Conservation (phyloP, 2,329 filamentous ascomycete genomes). For the Lomentospora prolificans region DNA sequence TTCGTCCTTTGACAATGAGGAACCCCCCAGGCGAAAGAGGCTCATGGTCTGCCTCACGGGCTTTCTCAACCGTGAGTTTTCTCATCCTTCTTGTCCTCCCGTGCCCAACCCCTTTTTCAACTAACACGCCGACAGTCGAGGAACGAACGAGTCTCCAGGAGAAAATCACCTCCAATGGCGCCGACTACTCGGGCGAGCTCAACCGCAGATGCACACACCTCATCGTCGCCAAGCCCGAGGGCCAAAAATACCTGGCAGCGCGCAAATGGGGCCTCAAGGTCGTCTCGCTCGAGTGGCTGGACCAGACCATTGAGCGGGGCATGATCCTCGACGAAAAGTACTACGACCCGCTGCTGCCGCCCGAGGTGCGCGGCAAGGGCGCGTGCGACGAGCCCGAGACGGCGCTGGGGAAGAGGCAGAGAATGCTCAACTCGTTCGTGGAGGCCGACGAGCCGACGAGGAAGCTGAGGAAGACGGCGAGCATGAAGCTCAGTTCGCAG, state of each 20-base stretch:
- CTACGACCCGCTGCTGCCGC: constrained; percentile 66
- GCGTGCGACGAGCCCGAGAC: constrained; percentile 45
- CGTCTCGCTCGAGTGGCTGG: constrained; percentile 76
- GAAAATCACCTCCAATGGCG: constrained; percentile 60
- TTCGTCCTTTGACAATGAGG: constrained; percentile 15
- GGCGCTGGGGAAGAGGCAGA: constrained; percentile 47
- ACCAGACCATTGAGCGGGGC: constrained; percentile 70
- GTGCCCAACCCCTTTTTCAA: too few relatives aligned
- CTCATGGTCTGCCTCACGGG: constrained; percentile 47
- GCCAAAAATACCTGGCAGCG: constrained; percentile 87
- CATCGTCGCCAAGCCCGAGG: constrained; percentile 66
- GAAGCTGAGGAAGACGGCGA: constrained; percentile 81
- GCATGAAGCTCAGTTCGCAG: constrained; percentile 71
- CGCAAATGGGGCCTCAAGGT: constrained; percentile 70
- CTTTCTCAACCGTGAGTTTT: constrained; percentile 38
- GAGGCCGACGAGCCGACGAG: constrained; percentile 51
- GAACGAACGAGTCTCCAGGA: constrained; percentile 63
- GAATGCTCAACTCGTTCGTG: constrained; percentile 33
- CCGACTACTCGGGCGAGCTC: constrained; percentile 77
- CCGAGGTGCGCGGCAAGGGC: constrained; percentile 62
- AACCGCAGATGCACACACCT: constrained; percentile 82
- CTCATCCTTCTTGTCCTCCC: not conserved
- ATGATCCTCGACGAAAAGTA: constrained; percentile 85
- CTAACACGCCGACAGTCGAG: constrained; percentile 33
- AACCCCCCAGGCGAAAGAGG: constrained; percentile 23